Evolutionary conservation across 768 basidiomycete species (phyloP).

Genomic region (Termitomyces bulborhizus): DNA sequence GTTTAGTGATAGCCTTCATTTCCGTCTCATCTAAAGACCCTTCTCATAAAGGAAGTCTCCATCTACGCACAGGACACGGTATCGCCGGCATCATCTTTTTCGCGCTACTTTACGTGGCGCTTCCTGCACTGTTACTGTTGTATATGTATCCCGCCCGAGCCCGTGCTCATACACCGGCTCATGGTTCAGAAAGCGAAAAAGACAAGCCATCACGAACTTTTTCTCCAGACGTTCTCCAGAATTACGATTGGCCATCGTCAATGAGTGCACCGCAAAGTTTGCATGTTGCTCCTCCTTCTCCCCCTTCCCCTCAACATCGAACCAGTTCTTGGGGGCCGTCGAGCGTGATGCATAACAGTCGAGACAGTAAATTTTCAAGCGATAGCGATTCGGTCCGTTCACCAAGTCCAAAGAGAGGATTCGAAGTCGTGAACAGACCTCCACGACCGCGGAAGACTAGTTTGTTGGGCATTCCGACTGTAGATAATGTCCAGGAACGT

Average conservation of each 20-base stretch:
- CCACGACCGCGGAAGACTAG: constrained; percentile 26
- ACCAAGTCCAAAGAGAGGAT: constrained; percentile 31
- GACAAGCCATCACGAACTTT: constrained; percentile 7
- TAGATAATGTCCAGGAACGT: constrained; percentile 14
- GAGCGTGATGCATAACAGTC: constrained; percentile 30
- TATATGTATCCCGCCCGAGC: constrained; percentile 7
- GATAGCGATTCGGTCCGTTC: constrained; percentile 41
- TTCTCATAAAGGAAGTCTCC: constrained; percentile 18
- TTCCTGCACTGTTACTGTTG: constrained; percentile 37
- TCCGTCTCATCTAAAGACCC: constrained; percentile 33
- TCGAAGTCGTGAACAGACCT: constrained; percentile 50
- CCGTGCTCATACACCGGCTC: neutral
- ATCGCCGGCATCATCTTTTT: constrained; percentile 62
- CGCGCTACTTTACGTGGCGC: constrained; percentile 47
- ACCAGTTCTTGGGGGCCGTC: constrained; percentile 48
- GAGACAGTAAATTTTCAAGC: constrained; percentile 38
- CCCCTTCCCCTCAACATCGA: constrained; percentile 35
- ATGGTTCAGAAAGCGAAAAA: constrained; percentile 13
- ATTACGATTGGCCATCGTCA: constrained; percentile 20
- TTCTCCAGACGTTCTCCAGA: constrained; percentile 25
- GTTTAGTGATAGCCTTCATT: constrained; percentile 58
- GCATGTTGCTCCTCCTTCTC: constrained; percentile 31
- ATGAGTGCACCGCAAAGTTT: constrained; percentile 30
- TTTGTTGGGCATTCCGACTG: constrained; percentile 19
- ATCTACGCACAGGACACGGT: constrained; percentile 57